Evolutionary conservation across 129 eudicot species (phyloP), one percentile per base, ranked within the genome.

Genomic region (Logfia minima): DNA sequence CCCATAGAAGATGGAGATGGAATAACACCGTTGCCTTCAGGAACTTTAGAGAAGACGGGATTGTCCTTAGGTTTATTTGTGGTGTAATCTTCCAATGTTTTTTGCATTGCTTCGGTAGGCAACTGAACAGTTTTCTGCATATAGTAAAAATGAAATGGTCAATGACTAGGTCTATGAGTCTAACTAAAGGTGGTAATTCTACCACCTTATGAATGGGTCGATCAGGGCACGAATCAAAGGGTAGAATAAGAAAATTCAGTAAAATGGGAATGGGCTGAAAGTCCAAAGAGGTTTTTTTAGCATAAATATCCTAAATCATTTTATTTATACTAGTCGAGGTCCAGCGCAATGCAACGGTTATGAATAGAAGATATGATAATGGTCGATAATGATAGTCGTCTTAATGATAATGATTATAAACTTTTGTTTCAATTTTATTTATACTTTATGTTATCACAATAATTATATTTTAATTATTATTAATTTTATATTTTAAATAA

Each of bases 31-130:
- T 79, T 71, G 35, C 71, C 86, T 13, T 80, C 75, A 39, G 41
- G 24, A 78, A 76, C 52, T 19, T 71, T 60, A 35, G 68, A 65
- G 64, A 53, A 66, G 45, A 68, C 58, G 6, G 64, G 76, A 41
- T 74, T 77, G 55, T 66, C 81, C 61, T 22, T 21, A 3, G 83
- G 71, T 76, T 77, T 86, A 52, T 71, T 71, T 65, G 48, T 68
- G 67, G 84, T 74, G 72, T 82, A 63, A 85, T 86, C 90, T 83
- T 89, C 94, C 81, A 86, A 61, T 22, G 83, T 81, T 86, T 94
- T 94, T 37, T 87, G 85, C 99, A 91, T 86, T 82, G 87, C 76
- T 83, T 91, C 97, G 29, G 88, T 69, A 67, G 96, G 85, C 74
- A 85, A 75, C 58, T 82, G 92, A 19, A 71, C 88, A 2, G 92